phyloP scores from a whole-genome alignment of 2,329 filamentous ascomycete species.

The Ilyonectria sp. region DNA sequence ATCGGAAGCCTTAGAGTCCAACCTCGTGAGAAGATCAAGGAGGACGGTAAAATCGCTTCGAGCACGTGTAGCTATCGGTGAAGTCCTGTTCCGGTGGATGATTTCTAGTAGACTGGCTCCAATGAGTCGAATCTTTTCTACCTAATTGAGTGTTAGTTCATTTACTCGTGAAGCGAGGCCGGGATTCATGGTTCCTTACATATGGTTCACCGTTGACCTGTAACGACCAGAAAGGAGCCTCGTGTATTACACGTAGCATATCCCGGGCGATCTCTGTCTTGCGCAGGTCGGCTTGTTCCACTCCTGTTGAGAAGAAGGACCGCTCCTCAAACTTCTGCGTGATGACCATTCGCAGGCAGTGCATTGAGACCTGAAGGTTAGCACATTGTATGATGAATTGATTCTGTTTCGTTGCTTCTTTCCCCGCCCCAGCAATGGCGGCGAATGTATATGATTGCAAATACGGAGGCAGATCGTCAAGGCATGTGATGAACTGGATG shows the following conservation, averaged over 20 bases:
- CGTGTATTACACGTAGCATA: slow-evolving; percentile 57
- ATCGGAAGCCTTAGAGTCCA: slow-evolving; percentile 62
- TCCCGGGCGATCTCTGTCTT: slow-evolving; percentile 62
- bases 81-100: slow-evolving; percentile 56
- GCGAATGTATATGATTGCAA: slow-evolving; percentile 51
- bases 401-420: slow-evolving; percentile 44
- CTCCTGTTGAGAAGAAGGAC: slow-evolving; percentile 48
- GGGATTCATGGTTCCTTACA: slow-evolving; percentile 43
- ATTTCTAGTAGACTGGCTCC: slow-evolving; percentile 57
- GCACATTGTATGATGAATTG: slow-evolving; percentile 58
- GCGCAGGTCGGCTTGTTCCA: slow-evolving; percentile 51
- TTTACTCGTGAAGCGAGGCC: background rate
- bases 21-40: slow-evolving; percentile 57
- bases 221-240: slow-evolving; percentile 59
- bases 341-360: slow-evolving; percentile 60
- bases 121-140: slow-evolving; percentile 58
- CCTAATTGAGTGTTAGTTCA: slow-evolving; percentile 40
- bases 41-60: slow-evolving; percentile 57
- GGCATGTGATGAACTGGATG: slow-evolving; percentile 58
- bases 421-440: slow-evolving; percentile 21
- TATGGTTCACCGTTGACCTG: slow-evolving; percentile 59
- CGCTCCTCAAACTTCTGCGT: slow-evolving; percentile 54
- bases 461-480: slow-evolving; percentile 56
- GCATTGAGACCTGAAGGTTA: slow-evolving; percentile 58
- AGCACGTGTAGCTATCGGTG: slow-evolving; percentile 55